These are phyloP conservation scores for Ceratocystiopsis brevicomis DNA, from an alignment of 2,329 filamentous ascomycete species.

Conservation along the genomic window DNA sequence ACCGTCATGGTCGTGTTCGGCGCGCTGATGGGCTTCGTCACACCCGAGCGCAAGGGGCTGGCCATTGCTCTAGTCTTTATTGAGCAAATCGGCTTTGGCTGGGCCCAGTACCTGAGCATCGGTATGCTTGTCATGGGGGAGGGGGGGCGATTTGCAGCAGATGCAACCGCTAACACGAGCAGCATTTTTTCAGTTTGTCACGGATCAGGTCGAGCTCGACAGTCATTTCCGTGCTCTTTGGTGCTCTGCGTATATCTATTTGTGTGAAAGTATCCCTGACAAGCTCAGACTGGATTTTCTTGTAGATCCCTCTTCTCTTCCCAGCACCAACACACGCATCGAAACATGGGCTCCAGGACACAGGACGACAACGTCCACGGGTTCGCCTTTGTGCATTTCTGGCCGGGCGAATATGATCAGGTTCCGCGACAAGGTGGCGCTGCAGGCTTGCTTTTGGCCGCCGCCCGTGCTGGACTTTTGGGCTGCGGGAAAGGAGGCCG, in stretches of 20 bases:
- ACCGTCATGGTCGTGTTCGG: slow-evolving; percentile 29
- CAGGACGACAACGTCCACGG: slow-evolving; percentile 8
- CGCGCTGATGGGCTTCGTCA: slow-evolving; percentile 22
- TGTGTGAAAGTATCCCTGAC: no score
- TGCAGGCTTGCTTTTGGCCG: slow-evolving; percentile 12
- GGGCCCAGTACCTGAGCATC: slow-evolving; percentile 27
- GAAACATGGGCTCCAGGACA: slow-evolving; percentile 2
- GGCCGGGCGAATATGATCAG: slow-evolving; percentile 16
- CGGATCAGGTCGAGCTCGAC: slow-evolving; percentile 27
- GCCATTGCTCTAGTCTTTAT: slow-evolving; percentile 29
- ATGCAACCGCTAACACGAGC: no score
- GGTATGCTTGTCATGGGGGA: no score
- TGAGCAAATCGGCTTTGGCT: slow-evolving; percentile 25
- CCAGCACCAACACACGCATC: no score
- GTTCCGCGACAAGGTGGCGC: slow-evolving; percentile 12
- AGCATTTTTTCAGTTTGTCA: slow-evolving; percentile 29
- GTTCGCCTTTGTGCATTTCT: slow-evolving; percentile 16
- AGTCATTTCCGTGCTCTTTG: no score
- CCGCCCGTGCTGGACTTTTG: slow-evolving; percentile 13
- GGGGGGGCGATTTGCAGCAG: no score
- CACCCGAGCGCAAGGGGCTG: slow-evolving; percentile 23
- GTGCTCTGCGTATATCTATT: no score
- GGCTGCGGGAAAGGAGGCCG: slow-evolving; percentile 11
- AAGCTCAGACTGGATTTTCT: no score
- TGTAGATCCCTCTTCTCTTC: no score